These are phyloP conservation scores for Huntiella savannae DNA, from an alignment of 2,329 filamentous ascomycete genomes.

Conservation along the genomic window DNA sequence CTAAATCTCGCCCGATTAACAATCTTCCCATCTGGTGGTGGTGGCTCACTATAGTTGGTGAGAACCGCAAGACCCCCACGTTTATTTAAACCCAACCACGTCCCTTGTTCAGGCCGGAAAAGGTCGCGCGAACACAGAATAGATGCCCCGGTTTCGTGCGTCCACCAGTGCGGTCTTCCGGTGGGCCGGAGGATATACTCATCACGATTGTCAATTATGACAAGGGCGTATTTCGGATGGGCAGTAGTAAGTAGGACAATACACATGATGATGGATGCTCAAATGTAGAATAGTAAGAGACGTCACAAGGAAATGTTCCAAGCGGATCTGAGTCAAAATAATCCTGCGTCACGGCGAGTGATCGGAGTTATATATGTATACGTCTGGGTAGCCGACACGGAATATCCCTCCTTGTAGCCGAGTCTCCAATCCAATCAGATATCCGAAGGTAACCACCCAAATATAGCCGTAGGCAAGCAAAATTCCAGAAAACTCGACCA, in stretches of 20 bases:
- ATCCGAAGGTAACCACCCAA: no score
- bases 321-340: no score
- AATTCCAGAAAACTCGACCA: no score
- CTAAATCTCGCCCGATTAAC: constrained; percentile 36
- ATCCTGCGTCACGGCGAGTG: no score
- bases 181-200: constrained; percentile 49
- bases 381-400: no score
- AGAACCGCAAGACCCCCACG: constrained; percentile 42
- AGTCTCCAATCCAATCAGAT: no score
- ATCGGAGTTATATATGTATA: no score
- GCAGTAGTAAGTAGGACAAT: constrained; percentile 59
- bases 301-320: no score
- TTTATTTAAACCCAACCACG: constrained; percentile 45
- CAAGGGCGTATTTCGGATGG: constrained; percentile 56
- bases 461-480: no score
- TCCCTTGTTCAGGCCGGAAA: constrained; percentile 41
- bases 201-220: constrained; percentile 62
- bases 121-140: constrained; percentile 44
- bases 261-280: constrained; percentile 36
- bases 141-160: constrained; percentile 23
- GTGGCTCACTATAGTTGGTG: constrained; percentile 45
- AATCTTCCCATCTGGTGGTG: constrained; percentile 28
- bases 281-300: not conserved
- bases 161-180: constrained; percentile 46
- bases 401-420: no score